Conservation (phyloP, 2,329 filamentous ascomycete species). For the Penicillium sclerotigenum region DNA sequence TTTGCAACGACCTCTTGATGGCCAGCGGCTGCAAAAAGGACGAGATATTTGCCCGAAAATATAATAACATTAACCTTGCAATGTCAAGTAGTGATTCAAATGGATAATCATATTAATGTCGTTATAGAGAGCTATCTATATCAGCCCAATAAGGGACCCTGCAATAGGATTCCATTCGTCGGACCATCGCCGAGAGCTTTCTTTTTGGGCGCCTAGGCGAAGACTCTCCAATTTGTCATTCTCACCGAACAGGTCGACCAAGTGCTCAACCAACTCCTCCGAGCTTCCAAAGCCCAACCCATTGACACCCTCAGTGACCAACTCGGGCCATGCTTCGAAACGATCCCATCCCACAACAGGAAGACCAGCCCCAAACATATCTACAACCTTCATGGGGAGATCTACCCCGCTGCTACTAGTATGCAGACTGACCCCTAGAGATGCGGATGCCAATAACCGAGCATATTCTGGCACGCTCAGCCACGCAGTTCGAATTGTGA, state of each 20-base stretch:
- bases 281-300: constrained; percentile 78
- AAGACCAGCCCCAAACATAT: constrained; percentile 95
- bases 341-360: constrained; percentile 82
- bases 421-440: constrained; percentile 87
- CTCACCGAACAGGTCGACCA: constrained; percentile 63
- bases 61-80: neutral
- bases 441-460: constrained; percentile 74
- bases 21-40: neutral
- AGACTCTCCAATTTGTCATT: constrained; percentile 57
- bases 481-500: constrained; percentile 79
- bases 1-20: neutral
- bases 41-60: neutral
- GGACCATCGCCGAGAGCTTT: constrained; percentile 79
- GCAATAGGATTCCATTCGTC: constrained; percentile 88
- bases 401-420: constrained; percentile 93
- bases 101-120: neutral
- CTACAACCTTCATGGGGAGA: constrained; percentile 97
- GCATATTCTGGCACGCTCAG: constrained; percentile 82
- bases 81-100: neutral
- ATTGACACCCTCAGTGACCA: constrained; percentile 85
- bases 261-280: constrained; percentile 60
- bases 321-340: constrained; percentile 84
- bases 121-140: neutral
- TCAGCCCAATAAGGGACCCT: constrained; percentile 63
- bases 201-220: constrained; percentile 66